A percentile compares a stretch with the other conserved stretches of the same genome.
These are phyloP conservation scores for Suhomyces guaymorum DNA, from an alignment of 1,139 yeast species.

Conservation along the genomic window DNA sequence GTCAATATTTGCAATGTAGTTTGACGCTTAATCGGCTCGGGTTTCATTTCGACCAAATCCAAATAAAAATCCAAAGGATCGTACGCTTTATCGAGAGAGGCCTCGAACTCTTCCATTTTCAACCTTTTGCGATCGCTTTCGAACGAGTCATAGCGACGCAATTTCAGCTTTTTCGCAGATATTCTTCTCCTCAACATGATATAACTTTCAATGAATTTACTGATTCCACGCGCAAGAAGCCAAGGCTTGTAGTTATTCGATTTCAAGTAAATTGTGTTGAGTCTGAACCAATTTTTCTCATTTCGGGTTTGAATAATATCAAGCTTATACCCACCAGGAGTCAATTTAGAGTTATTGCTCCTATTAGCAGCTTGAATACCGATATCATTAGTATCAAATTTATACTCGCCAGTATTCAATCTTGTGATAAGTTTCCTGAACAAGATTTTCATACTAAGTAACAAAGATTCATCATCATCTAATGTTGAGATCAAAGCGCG, in stretches of 20 bases:
- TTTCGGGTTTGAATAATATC: conserved; percentile 8
- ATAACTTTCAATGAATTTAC: conserved; percentile 29
- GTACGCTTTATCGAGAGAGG: background rate
- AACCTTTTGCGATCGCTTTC: conserved; percentile 3
- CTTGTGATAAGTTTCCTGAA: conserved; percentile 21
- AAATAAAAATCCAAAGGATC: conserved; percentile 1
- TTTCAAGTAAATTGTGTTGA: conserved; percentile 26
- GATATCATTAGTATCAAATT: conserved; percentile 22
- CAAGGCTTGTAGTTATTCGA: conserved; percentile 29
- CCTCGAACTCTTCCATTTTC: conserved; percentile 1
- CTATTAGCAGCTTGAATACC: no score
- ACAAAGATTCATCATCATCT: no score
- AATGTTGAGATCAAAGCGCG: no score
- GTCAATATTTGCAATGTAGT: conserved; percentile 33
- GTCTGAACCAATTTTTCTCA: conserved; percentile 30
- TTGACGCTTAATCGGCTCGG: conserved; percentile 15
- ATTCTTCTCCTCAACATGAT: conserved; percentile 28
- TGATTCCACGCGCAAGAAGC: conserved; percentile 34
- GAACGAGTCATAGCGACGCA: background rate
- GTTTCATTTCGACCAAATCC: background rate
- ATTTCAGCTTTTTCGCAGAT: no score
- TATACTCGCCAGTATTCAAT: conserved; percentile 19
- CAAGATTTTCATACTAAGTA: no score
- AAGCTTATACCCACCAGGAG: no score
- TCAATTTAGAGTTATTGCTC: no score